phyloP scores from a whole-genome alignment of 176 grass and related monocot species.

The Phyllostachys edulis region DNA sequence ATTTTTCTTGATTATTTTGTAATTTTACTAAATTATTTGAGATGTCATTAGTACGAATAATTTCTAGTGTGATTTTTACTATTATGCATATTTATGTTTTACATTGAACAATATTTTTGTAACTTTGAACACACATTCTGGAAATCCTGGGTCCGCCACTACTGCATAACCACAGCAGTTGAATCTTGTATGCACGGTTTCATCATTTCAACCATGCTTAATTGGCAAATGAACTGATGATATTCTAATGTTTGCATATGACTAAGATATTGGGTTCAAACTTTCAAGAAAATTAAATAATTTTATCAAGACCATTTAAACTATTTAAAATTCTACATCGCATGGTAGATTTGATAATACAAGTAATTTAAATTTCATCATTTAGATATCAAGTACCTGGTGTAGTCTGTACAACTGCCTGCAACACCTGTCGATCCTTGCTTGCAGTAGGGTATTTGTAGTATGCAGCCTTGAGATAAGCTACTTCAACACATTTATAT shows the following conservation, averaged over 20 bases:
- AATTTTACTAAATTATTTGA: too few relatives aligned
- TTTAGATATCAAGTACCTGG: conserved; percentile 57
- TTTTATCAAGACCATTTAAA: conserved; percentile 7
- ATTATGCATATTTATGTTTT: too few relatives aligned
- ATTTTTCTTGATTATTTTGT: too few relatives aligned
- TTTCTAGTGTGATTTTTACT: too few relatives aligned
- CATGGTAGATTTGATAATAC: conserved; percentile 3
- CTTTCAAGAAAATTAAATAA: background rate
- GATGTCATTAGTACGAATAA: too few relatives aligned
- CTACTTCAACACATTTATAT: conserved; percentile 98
- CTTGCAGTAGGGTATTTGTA: conserved; percentile 71
- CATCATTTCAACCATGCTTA: background rate
- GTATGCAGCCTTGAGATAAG: conserved; percentile 93
- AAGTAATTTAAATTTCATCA: conserved; percentile 21
- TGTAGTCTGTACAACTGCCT: conserved; percentile 67
- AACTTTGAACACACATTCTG: too few relatives aligned
- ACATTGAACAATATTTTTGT: too few relatives aligned
- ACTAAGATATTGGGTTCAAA: conserved; percentile 2
- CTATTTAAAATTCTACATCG: background rate
- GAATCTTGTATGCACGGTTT: conserved; percentile 6
- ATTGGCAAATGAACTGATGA: background rate
- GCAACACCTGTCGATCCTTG: conserved; percentile 85
- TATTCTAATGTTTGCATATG: background rate
- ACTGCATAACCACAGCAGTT: background rate
- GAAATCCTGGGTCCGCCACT: too few relatives aligned